Base-by-base conservation (phyloP, 2,329 filamentous ascomycete species). In the Fusarium protoensiforme region DNA sequence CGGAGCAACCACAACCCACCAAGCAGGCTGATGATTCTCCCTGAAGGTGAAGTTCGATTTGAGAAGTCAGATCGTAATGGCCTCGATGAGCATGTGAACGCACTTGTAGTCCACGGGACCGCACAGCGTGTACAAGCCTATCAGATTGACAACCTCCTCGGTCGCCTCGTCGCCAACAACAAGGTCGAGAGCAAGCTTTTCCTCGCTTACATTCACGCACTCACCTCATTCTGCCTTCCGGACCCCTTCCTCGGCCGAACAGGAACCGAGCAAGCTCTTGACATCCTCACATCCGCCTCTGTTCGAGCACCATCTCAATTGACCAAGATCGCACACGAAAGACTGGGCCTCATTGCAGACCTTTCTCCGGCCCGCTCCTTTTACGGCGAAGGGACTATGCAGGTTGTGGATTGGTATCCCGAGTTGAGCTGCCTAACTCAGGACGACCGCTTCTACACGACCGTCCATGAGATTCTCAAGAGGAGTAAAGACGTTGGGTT, bases 231-330 rank as follows among this genome's bases (percentile, higher is more conserved):
- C 57, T 87, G 83, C 29, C 78, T 89, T 0, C 85, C 86, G 0
- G 89, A 91, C 71, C 79, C 78, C 0, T 80, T 91, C 0, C 88
- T 85, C 0, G 54, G 74, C 0, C 78, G 79, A 7, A 91, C 88
- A 0, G 90, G 90, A 0, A 89, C 87, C 0, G 89, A 92, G 69
- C 78, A 87, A 53, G 87, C 88, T 0, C 72, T 91, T 0, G 70
- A 75, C 0, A 87, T 89, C 1, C 75, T 92, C 1, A 48, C 66
- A 0, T 88, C 86, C 0, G 87, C 87, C 0, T 82, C 87, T 0
- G 78, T 89, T 0, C 75, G 79, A 20, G 91, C 53, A 3, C 65
- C 69, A 1, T 31, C 16, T 0, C 11, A n/a, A 2, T 31, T 76
- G 16, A 59, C 46, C 0, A 27, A 60, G 14, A 11, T 5, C 2